Conservation (phyloP, 352 stramenopile species). For the Phytophthora pistaciae region DNA sequence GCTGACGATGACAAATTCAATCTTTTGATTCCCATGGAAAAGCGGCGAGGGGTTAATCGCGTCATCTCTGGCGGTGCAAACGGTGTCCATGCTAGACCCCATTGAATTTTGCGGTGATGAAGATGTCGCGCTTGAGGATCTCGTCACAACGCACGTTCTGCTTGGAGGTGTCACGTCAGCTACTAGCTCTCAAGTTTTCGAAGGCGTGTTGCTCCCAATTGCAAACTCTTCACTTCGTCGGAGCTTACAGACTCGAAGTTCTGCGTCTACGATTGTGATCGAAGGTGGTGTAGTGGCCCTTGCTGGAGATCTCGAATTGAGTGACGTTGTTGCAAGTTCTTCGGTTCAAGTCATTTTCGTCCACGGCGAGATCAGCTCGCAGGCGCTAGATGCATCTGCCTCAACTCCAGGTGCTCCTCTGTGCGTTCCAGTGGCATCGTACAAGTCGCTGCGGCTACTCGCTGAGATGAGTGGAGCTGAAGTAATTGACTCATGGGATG, state of each 20-base stretch:
- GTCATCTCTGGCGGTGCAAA: conserved; percentile 17
- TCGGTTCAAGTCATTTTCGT: conserved; percentile 30
- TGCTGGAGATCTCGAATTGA: conserved; percentile 20
- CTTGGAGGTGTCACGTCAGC: conserved; percentile 28
- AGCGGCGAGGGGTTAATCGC: conserved; percentile 8
- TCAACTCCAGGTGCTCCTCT: conserved; percentile 12
- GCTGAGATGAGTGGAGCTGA: conserved; percentile 40
- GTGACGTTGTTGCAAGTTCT: not conserved
- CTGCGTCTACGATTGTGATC: not conserved
- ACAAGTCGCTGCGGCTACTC: conserved; percentile 18
- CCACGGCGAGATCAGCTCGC: conserved; percentile 19
- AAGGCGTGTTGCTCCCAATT: conserved; percentile 29
- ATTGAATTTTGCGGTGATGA: conserved; percentile 20
- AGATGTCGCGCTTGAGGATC: conserved; percentile 5
- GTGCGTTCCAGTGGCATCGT: conserved; percentile 32
- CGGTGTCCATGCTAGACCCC: conserved; percentile 16
- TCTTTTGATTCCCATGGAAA: not conserved
- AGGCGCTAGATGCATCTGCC: conserved; percentile 18
- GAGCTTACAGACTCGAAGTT: conserved; percentile 3
- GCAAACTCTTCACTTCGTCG: not conserved
- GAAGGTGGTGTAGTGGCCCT: conserved; percentile 20
- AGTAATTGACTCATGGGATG: conserved; percentile 34
- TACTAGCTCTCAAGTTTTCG: conserved; percentile 15
- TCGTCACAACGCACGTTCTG: conserved; percentile 33
- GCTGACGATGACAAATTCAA: too few species aligned